Evolutionary conservation across 2,329 filamentous ascomycete species (phyloP).

Genomic region (Aspergillus glaucus): DNA sequence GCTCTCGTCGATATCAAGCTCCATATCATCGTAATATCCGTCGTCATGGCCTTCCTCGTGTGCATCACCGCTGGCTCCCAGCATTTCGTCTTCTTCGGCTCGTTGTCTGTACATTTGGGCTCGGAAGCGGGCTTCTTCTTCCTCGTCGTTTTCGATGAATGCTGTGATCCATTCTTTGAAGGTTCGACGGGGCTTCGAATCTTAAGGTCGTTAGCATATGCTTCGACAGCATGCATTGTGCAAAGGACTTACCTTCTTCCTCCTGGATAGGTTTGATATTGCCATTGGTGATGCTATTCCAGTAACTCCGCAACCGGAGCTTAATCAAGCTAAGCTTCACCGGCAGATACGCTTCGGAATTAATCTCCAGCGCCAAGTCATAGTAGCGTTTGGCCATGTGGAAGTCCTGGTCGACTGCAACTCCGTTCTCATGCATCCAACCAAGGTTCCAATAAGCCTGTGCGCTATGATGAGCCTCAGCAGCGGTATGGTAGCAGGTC

Average conservation of each 20-base stretch:
- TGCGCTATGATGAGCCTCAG: constrained; percentile 83
- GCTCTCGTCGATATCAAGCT: constrained; percentile 64
- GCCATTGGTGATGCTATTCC: constrained; percentile 91
- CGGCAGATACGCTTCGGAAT: constrained; percentile 86
- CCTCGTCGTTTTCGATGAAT: constrained; percentile 67
- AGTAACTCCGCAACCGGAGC: constrained; percentile 76
- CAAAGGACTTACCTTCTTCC: constrained; percentile 64
- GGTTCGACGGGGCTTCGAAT: constrained; percentile 65
- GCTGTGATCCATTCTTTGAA: constrained; percentile 80
- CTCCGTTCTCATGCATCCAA: constrained; percentile 98
- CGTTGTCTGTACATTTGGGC: constrained; percentile 44
- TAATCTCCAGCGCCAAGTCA: constrained; percentile 84
- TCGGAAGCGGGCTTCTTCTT: constrained; percentile 59
- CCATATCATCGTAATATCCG: constrained; percentile 55
- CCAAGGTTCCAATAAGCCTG: constrained; percentile 96
- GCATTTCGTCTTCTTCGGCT: constrained; percentile 29
- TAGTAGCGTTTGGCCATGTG: constrained; percentile 96
- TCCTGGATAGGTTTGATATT: constrained; percentile 86
- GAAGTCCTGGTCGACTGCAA: constrained; percentile 89
- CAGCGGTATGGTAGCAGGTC: constrained; percentile 84
- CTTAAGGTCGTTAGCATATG: constrained; percentile 42
- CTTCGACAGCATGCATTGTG: background rate
- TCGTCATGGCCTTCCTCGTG: constrained; percentile 36
- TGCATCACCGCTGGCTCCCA: constrained; percentile 12
- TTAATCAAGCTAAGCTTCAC: constrained; percentile 85